These are phyloP conservation scores for Andrographis paniculata DNA, from an alignment of 305 asterid genomes.

Conservation along the genomic window DNA sequence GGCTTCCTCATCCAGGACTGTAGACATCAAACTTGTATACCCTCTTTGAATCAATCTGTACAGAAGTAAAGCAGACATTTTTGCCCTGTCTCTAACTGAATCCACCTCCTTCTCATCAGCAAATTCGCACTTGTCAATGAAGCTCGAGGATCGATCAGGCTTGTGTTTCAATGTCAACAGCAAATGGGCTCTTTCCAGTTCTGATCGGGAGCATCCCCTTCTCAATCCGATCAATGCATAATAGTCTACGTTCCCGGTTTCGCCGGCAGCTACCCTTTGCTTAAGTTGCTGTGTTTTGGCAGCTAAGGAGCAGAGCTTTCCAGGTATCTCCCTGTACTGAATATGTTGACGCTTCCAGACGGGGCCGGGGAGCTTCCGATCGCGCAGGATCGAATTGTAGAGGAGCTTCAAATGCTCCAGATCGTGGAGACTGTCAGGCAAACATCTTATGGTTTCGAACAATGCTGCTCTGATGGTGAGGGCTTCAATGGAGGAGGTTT, in stretches of 20 bases:
- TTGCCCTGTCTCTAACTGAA: slow-evolving; percentile 59
- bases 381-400: slow-evolving; percentile 42
- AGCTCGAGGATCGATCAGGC: slow-evolving; percentile 70
- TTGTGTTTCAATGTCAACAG: slow-evolving; percentile 68
- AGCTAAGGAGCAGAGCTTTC: slow-evolving; percentile 39
- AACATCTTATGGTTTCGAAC: slow-evolving; percentile 41
- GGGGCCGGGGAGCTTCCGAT: slow-evolving; percentile 39
- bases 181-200: slow-evolving; percentile 73
- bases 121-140: slow-evolving; percentile 78
- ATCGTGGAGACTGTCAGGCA: slow-evolving; percentile 56
- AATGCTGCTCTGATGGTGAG: slow-evolving; percentile 35
- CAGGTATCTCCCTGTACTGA: slow-evolving; percentile 49
- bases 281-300: slow-evolving; percentile 42
- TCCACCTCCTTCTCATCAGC: slow-evolving; percentile 64
- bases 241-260: slow-evolving; percentile 40
- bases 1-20: slow-evolving; percentile 39
- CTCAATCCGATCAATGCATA: slow-evolving; percentile 42
- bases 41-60: slow-evolving; percentile 88
- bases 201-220: slow-evolving; percentile 73
- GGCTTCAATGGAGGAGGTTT: slow-evolving; percentile 42
- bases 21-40: slow-evolving; percentile 41
- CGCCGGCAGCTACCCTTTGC: slow-evolving; percentile 45
- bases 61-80: slow-evolving; percentile 61
- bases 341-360: slow-evolving; percentile 43
- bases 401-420: slow-evolving; percentile 50